Percentiles rank a stretch among this genome's conserved stretches.
These are phyloP conservation scores for Allium sativum DNA, from an alignment of 106 monocot species.

Conservation along the genomic window DNA sequence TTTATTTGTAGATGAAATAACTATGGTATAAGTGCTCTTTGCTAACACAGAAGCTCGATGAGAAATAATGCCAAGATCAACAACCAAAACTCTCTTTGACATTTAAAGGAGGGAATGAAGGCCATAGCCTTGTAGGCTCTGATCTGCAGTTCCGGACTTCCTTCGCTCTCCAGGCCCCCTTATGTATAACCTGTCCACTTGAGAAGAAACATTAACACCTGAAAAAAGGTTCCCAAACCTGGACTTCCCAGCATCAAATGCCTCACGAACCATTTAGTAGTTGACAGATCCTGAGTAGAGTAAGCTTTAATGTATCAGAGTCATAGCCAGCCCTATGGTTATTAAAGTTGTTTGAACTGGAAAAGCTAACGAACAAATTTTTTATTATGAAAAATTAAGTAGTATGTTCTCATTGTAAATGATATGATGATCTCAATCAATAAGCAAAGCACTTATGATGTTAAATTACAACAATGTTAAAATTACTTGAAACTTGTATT, in stretches of 20 bases:
- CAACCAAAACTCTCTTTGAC: slow-evolving; percentile 38
- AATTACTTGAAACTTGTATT: too few relatives aligned
- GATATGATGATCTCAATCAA: too few relatives aligned
- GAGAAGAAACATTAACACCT: slow-evolving; percentile 31
- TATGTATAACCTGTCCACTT: slow-evolving; percentile 77
- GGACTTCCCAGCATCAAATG: slow-evolving; percentile 79
- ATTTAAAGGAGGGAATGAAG: slow-evolving; percentile 39
- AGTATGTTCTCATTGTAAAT: too few relatives aligned
- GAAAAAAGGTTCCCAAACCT: slow-evolving; percentile 67
- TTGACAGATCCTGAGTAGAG: slow-evolving; percentile 96
- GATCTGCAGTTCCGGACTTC: slow-evolving; percentile 96
- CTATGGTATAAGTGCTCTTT: too few relatives aligned
- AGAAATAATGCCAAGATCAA: slow-evolving; percentile 46
- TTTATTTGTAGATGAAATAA: slow-evolving; percentile 4
- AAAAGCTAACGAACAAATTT: too few relatives aligned
- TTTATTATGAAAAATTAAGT: too few relatives aligned
- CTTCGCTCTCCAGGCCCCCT: slow-evolving; percentile 87
- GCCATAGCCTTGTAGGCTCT: slow-evolving; percentile 43
- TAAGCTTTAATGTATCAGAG: slow-evolving; percentile 78
- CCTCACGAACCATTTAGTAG: slow-evolving; percentile 84
- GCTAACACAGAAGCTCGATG: too few relatives aligned
- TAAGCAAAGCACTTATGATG: too few relatives aligned
- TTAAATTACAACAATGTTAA: too few relatives aligned
- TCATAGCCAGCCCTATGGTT: too few relatives aligned
- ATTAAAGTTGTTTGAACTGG: too few relatives aligned